A percentile compares a stretch with the other conserved stretches of the same genome.
Evolutionary conservation across 768 basidiomycete species (phyloP).

Genomic region (Leccinum ochraceum): DNA sequence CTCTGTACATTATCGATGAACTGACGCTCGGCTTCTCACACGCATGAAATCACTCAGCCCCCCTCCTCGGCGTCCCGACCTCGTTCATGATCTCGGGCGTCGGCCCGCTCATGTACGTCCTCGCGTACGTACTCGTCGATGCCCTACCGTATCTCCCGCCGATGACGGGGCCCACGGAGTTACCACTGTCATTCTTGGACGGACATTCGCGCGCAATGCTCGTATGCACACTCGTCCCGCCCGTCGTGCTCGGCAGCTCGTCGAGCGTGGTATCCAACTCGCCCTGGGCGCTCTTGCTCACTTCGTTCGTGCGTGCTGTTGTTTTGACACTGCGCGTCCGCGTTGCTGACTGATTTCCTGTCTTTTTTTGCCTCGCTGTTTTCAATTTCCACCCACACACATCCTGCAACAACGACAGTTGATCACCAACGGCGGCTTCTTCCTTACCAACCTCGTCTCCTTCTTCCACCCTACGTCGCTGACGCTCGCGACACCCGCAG

Average conservation of each 20-base stretch:
- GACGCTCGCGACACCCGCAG: slow-evolving; percentile 71
- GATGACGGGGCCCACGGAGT: slow-evolving; percentile 54
- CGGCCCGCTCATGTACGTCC: slow-evolving; percentile 60
- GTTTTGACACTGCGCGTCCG: background rate
- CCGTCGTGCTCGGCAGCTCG: slow-evolving; percentile 56
- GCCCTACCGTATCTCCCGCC: slow-evolving; percentile 53
- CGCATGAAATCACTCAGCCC: slow-evolving; percentile 40
- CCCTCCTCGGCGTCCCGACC: slow-evolving; percentile 63
- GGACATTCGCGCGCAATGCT: slow-evolving; percentile 79
- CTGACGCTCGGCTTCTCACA: no score
- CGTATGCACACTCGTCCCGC: slow-evolving; percentile 75
- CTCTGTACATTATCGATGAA: background rate
- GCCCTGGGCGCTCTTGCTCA: slow-evolving; percentile 74
- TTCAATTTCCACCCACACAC: background rate
- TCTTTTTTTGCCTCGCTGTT: no score
- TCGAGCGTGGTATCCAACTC: slow-evolving; percentile 56
- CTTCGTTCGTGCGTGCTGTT: slow-evolving; percentile 59
- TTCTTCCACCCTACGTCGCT: slow-evolving; percentile 74
- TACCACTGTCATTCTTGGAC: slow-evolving; percentile 74
- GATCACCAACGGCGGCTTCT: slow-evolving; percentile 79
- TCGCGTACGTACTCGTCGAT: slow-evolving; percentile 61
- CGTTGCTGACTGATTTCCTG: background rate
- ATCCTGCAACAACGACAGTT: slow-evolving; percentile 40
- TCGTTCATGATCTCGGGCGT: slow-evolving; percentile 81
- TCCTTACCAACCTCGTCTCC: slow-evolving; percentile 72